Percentiles rank a stretch among this genome's conserved stretches.
Evolutionary conservation across 2,329 filamentous ascomycete species (phyloP).

Genomic region (Chlorencoelia australis): DNA sequence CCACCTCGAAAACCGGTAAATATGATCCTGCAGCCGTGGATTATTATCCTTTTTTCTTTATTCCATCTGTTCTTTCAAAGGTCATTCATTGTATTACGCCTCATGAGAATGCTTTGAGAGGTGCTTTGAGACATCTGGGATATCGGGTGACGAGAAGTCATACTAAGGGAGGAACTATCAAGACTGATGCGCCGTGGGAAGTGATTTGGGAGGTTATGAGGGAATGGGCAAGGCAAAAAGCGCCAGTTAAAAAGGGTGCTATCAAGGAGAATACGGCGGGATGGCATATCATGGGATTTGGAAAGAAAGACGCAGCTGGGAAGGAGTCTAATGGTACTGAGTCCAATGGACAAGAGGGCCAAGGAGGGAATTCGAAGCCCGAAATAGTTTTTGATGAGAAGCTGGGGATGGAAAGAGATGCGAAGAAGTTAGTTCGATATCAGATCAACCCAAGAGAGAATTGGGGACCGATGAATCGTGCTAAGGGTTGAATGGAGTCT

Average conservation of each 20-base stretch:
- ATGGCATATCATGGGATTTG: constrained; percentile 51
- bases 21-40: constrained; percentile 57
- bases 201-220: constrained; percentile 89
- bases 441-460: constrained; percentile 84
- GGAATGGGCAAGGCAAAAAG: constrained; percentile 77
- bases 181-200: constrained; percentile 85
- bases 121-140: constrained; percentile 70
- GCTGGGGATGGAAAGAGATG: constrained; percentile 60
- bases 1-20: constrained; percentile 32
- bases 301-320: constrained; percentile 12
- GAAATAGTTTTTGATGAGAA: constrained; percentile 67
- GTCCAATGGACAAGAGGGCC: constrained; percentile 6
- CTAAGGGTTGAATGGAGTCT: no score
- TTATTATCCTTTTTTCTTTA: constrained; percentile 76
- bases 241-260: constrained; percentile 63
- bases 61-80: constrained; percentile 63
- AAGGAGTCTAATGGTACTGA: constrained; percentile 29
- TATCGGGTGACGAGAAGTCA: constrained; percentile 81
- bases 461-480: constrained; percentile 62
- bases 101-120: constrained; percentile 67
- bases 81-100: constrained; percentile 72
- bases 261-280: constrained; percentile 63
- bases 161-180: constrained; percentile 79
- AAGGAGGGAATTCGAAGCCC: constrained; percentile 11
- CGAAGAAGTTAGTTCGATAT: constrained; percentile 69